Evolutionary conservation across 2,329 filamentous ascomycete genomes (phyloP).

Genomic region (Aschersonia sp.): DNA sequence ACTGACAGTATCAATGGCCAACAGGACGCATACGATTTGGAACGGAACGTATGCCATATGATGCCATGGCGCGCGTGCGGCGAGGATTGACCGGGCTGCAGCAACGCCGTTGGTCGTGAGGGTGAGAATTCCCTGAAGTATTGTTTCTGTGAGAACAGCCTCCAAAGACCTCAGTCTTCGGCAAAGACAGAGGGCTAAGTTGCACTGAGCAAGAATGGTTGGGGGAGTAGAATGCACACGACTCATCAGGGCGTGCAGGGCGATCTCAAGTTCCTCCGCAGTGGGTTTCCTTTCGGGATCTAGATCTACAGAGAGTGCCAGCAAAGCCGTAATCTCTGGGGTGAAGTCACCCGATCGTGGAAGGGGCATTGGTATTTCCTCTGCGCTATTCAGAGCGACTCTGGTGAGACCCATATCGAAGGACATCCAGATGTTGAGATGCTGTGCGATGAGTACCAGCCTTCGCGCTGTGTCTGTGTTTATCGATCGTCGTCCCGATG

Average conservation of each 20-base stretch:
- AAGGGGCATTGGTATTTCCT: constrained; percentile 24
- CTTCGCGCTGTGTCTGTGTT: constrained; percentile 24
- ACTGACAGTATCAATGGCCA: constrained; percentile 37
- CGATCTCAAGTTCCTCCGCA: constrained; percentile 24
- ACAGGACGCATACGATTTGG: constrained; percentile 38
- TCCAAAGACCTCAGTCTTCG: constrained; percentile 37
- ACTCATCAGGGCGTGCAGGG: constrained; percentile 25
- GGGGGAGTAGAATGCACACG: constrained; percentile 24
- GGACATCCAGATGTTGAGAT: constrained; percentile 44
- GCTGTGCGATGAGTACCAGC: constrained; percentile 35
- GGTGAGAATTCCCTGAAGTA: constrained; percentile 30
- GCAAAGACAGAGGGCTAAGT: constrained; percentile 39
- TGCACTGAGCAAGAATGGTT: constrained; percentile 34
- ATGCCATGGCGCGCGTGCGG: constrained; percentile 36
- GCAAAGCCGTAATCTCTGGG: constrained; percentile 33
- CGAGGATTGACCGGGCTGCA: constrained; percentile 30
- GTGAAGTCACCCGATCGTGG: constrained; percentile 25
- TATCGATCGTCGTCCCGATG: constrained; percentile 6
- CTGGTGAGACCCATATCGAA: constrained; percentile 42
- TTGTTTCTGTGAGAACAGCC: constrained; percentile 23
- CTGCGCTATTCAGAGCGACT: constrained; percentile 28
- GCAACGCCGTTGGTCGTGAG: constrained; percentile 29
- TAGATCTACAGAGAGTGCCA: constrained; percentile 37
- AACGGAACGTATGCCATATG: constrained; percentile 46
- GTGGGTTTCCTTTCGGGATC: constrained; percentile 32